Conservation (phyloP, 1,139 yeast species). For the Yamadazyma friedrichii region DNA sequence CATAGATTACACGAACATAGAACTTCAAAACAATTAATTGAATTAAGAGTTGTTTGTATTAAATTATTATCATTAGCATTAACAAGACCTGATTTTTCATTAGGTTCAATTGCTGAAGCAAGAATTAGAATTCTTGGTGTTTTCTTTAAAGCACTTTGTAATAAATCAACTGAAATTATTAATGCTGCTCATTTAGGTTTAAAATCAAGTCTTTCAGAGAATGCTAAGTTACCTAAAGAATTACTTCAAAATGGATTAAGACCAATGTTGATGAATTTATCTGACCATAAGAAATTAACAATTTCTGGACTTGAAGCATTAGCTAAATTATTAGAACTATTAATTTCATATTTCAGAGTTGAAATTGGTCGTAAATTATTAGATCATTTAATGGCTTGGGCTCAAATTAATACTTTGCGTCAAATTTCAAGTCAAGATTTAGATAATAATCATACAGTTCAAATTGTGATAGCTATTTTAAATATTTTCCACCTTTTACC, state of each 20-base stretch:
- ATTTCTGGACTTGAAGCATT: constrained; percentile 90
- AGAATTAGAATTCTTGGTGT: constrained; percentile 87
- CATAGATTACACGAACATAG: constrained; percentile 83
- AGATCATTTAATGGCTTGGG: constrained; percentile 96
- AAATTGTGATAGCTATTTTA: constrained; percentile 84
- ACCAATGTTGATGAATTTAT: constrained; percentile 91
- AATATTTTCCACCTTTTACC: constrained; percentile 92
- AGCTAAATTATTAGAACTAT: constrained; percentile 78
- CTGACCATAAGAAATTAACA: constrained; percentile 88
- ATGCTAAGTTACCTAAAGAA: constrained; percentile 89
- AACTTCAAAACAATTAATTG: constrained; percentile 83
- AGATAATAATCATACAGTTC: constrained; percentile 76
- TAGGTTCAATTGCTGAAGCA: constrained; percentile 78
- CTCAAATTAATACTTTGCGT: constrained; percentile 76
- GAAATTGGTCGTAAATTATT: constrained; percentile 92
- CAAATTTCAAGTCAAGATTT: constrained; percentile 71
- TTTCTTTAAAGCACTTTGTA: constrained; percentile 88
- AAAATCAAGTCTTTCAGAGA: constrained; percentile 78
- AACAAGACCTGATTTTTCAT: constrained; percentile 74
- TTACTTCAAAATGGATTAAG: constrained; percentile 88
- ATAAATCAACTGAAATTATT: constrained; percentile 81
- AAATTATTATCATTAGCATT: constrained; percentile 78
- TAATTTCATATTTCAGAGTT: constrained; percentile 91
- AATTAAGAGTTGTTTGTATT: constrained; percentile 86
- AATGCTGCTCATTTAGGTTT: constrained; percentile 92